These are phyloP conservation scores for Barbatosphaeria neglecta DNA, from an alignment of 495 filamentous ascomycete genomes.

Conservation along the genomic window DNA sequence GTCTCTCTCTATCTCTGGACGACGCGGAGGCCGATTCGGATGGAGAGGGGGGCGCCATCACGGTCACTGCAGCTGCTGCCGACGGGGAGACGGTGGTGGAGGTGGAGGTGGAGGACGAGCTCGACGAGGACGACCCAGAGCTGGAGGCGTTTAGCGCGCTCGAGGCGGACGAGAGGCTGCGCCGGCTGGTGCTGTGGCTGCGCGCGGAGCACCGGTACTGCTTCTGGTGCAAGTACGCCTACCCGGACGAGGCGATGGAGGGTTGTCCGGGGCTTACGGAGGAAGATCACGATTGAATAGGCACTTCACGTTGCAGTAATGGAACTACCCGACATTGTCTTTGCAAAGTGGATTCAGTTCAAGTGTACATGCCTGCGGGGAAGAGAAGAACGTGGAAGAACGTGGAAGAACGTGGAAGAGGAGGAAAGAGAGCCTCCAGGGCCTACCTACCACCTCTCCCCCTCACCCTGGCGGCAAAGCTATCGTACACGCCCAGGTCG, in stretches of 20 bases:
- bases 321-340: too few species aligned
- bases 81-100: conserved; percentile 19
- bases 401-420: too few species aligned
- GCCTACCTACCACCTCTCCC: not conserved
- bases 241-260: conserved; percentile 60
- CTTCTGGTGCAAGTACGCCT: conserved; percentile 90
- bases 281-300: conserved; percentile 72
- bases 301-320: too few species aligned
- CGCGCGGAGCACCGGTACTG: conserved; percentile 69
- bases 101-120: conserved; percentile 53
- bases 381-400: too few species aligned
- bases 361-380: too few species aligned
- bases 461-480: conserved; percentile 9
- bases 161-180: conserved; percentile 49
- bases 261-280: conserved; percentile 85
- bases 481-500: conserved; percentile 44
- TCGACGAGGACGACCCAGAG: conserved; percentile 75
- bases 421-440: too few species aligned
- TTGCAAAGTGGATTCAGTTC: too few species aligned
- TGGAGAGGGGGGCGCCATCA: too few species aligned
- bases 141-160: conserved; percentile 73
- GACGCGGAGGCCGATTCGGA: too few species aligned
- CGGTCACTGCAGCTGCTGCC: too few species aligned
- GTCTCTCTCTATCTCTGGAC: too few species aligned
- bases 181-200: conserved; percentile 53